Base-by-base conservation (phyloP, 164 flowering plant genomes). In the Cinnamomum micranthum region DNA sequence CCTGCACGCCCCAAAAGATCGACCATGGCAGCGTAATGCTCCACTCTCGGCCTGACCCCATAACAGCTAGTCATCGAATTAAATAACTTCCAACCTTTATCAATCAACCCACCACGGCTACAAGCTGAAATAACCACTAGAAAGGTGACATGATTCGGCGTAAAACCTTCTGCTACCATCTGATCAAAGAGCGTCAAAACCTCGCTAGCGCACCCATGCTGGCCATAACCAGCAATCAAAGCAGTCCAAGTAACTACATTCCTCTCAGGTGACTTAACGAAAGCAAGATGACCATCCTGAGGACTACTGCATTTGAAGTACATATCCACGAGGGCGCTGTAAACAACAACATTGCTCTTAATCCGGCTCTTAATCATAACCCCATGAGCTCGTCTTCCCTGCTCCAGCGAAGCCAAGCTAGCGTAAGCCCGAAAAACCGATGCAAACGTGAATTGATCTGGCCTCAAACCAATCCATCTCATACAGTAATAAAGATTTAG, bases 1-100 rank as follows among this genome's bases (percentile, higher is more conserved):
- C 96, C 97, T 72, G 98, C 85, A 67, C 93, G 92, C 3, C 93
- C 95, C 64, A 90, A 81, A 41, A 93, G 85, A 80, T 92, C 91
- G 71, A 90, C 92, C 85, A 93, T 84, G 14, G 87, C 89, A 51
- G 94, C 91, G 85, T 88, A 87, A 77, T 93, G 97, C 75, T 89
- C 85, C 71, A 71, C 88, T 74, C 82, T 84, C 9, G 94, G 95
- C 64, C 77, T 84, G 77, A 93, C 84, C 11, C 83, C 87, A 87
- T 86, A 87, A 59, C 85, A 89, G 70, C 84, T 86, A 4, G 71
- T 78, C 95, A 92, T 90, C 12, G 85, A 91, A 17, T 69, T 68
- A 74, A 91, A 90, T 79, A 83, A 87, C 47, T 71, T 79, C 85
- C 80, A 75, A 35, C 89, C 97, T 73, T 90, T 83, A 73, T 76